phyloP scores from a whole-genome alignment of 1,139 yeast species.

The Debaryomyces robertsiae region DNA sequence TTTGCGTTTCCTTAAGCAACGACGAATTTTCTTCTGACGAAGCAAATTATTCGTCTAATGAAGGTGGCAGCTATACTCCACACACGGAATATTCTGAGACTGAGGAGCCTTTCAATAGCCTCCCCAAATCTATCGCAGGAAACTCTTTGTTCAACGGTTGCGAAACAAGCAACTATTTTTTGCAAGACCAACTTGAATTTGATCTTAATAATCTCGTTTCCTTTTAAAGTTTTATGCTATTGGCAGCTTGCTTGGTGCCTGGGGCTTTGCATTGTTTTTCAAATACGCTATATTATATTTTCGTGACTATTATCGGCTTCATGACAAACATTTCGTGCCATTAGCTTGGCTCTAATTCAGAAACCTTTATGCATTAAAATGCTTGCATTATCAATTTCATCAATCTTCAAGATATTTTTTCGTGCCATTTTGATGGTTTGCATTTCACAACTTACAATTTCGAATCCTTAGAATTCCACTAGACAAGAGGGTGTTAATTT shows the following conservation, averaged over 20 bases:
- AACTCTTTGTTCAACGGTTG: slow-evolving; percentile 18
- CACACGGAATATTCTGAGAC: slow-evolving; percentile 27
- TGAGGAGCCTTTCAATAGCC: slow-evolving; percentile 18
- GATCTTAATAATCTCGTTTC: slow-evolving; percentile 36
- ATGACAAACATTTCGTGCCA: slow-evolving; percentile 8
- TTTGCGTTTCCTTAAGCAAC: slow-evolving; percentile 18
- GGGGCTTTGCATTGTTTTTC: too few species aligned
- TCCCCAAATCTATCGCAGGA: slow-evolving; percentile 22
- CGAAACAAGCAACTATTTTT: slow-evolving; percentile 28
- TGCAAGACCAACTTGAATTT: slow-evolving; percentile 32
- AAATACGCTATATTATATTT: slow-evolving; percentile 1
- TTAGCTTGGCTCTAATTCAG: neutral
- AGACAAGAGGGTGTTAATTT: too few species aligned
- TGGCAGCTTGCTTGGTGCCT: neutral
- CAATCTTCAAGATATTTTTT: slow-evolving; percentile 1
- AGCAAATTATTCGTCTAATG: slow-evolving; percentile 1
- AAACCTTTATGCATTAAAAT: neutral
- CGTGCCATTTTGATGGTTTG: slow-evolving; percentile 9
- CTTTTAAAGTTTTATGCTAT: slow-evolving; percentile 16
- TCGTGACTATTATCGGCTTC: slow-evolving; percentile 1
- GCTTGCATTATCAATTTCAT: neutral
- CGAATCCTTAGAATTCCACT: too few species aligned
- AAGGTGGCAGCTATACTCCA: slow-evolving; percentile 22
- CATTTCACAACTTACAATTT: neutral
- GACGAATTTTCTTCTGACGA: slow-evolving; percentile 6